These are phyloP conservation scores for Aschersonia sp. DNA, from an alignment of 2,329 filamentous ascomycete species.

Conservation along the genomic window DNA sequence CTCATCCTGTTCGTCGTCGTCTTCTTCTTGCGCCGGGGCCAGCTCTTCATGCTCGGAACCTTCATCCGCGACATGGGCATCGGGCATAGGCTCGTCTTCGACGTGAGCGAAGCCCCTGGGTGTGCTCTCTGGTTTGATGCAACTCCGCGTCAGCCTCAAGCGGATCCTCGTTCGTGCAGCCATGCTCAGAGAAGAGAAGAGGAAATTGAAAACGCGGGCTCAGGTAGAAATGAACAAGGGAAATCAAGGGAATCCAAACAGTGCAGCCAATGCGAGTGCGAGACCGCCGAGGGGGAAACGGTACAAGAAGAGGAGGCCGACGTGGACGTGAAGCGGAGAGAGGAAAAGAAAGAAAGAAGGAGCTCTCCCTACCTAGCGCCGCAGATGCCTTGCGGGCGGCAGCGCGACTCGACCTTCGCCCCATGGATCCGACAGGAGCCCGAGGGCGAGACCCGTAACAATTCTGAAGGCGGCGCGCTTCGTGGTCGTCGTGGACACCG, in stretches of 20 bases:
- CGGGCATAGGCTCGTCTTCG: constrained; percentile 25
- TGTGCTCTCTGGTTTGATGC: constrained; percentile 22
- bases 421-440: constrained; percentile 7
- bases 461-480: too few relatives aligned
- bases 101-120: constrained; percentile 25
- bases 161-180: constrained; percentile 14
- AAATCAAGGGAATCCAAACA: too few relatives aligned
- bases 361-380: constrained; percentile 30
- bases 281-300: too few relatives aligned
- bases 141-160: constrained; percentile 17
- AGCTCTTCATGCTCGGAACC: constrained; percentile 14
- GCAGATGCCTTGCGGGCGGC: constrained; percentile 38
- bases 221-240: too few relatives aligned
- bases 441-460: too few relatives aligned
- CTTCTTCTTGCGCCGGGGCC: neutral
- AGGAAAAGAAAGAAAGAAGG: neutral
- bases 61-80: constrained; percentile 12
- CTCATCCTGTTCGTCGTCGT: constrained; percentile 14
- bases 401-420: constrained; percentile 36
- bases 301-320: too few relatives aligned
- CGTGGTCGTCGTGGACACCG: too few relatives aligned
- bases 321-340: neutral
- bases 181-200: constrained; percentile 8
- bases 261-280: too few relatives aligned
- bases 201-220: too few relatives aligned